Conservation (phyloP, 2,329 filamentous ascomycete genomes). For the Helminthosporium solani region DNA sequence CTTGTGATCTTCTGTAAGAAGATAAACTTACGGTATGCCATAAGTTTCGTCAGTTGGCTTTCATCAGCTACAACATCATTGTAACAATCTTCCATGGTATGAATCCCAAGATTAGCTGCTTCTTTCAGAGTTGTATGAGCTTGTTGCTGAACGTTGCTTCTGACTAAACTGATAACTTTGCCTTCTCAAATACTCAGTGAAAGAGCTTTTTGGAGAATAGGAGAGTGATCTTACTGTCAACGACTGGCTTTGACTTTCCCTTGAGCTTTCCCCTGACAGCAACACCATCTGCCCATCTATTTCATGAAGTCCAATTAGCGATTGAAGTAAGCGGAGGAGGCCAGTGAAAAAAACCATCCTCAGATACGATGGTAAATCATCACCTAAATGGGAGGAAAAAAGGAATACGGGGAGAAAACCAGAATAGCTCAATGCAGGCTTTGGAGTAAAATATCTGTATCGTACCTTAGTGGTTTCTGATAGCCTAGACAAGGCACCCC, state of each 20-base stretch:
- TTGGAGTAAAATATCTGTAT: constrained; percentile 8
- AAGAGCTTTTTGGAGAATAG: neutral
- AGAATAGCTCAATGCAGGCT: too few species aligned
- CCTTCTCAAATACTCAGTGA: constrained; percentile 8
- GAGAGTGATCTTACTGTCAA: constrained; percentile 17
- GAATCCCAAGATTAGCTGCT: constrained; percentile 16
- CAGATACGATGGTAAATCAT: too few species aligned
- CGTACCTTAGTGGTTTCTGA: constrained; percentile 23
- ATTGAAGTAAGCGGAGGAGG: neutral
- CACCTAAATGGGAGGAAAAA: too few species aligned
- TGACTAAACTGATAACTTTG: constrained; percentile 16
- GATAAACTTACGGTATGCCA: constrained; percentile 21
- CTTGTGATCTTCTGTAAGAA: neutral
- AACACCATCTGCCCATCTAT: constrained; percentile 38
- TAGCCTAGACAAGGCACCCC: constrained; percentile 39
- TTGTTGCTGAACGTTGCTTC: constrained; percentile 13
- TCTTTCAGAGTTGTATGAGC: constrained; percentile 13
- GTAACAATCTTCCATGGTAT: constrained; percentile 2
- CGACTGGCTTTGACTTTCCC: constrained; percentile 24
- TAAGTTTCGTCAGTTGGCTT: constrained; percentile 11
- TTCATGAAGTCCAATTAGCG: too few species aligned
- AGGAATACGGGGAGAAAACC: neutral
- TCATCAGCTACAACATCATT: constrained; percentile 8
- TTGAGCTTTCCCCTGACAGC: constrained; percentile 29
- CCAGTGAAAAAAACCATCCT: too few species aligned